phyloP scores from a whole-genome alignment of 202 grass and related monocot genomes.

The Sporobolus alterniflorus region DNA sequence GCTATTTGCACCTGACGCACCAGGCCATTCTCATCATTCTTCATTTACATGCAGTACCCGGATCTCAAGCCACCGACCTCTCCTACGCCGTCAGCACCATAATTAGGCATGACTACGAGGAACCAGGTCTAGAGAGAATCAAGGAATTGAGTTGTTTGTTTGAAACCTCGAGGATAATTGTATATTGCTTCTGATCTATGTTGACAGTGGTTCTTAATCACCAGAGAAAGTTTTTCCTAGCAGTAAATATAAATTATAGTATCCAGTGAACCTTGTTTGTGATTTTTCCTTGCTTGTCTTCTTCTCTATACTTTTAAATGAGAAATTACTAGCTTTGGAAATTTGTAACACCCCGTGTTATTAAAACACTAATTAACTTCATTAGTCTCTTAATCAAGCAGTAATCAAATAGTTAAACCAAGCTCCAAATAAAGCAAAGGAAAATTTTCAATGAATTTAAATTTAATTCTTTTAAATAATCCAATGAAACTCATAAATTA shows the following conservation, averaged over 20 bases:
- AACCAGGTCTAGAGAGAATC: slow-evolving; percentile 15
- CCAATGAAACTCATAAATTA: too few species aligned
- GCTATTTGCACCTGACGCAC: not conserved
- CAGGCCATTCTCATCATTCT: slow-evolving; percentile 8
- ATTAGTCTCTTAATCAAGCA: too few species aligned
- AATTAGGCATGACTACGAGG: slow-evolving; percentile 36
- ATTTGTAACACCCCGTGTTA: too few species aligned
- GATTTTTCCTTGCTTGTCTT: not conserved
- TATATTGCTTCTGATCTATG: not conserved
- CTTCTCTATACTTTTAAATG: slow-evolving; percentile 31
- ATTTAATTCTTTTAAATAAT: too few species aligned
- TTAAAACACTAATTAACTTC: too few species aligned
- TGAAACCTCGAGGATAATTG: not conserved
- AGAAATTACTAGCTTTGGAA: slow-evolving; percentile 26
- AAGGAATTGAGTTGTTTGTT: slow-evolving; percentile 36
- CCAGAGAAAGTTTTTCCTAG: slow-evolving; percentile 25
- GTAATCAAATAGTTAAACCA: too few species aligned
- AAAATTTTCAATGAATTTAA: too few species aligned
- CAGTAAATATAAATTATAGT: slow-evolving; percentile 29
- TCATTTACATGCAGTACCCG: slow-evolving; percentile 63
- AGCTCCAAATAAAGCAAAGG: too few species aligned
- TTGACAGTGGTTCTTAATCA: not conserved
- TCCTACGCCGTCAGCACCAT: slow-evolving; percentile 75
- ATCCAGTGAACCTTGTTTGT: not conserved
- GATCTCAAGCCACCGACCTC: slow-evolving; percentile 95